Evolutionary conservation across 306 rosid genomes (phyloP), one percentile per base, ranked within the genome.

Genomic region (Gleditsia sinensis): DNA sequence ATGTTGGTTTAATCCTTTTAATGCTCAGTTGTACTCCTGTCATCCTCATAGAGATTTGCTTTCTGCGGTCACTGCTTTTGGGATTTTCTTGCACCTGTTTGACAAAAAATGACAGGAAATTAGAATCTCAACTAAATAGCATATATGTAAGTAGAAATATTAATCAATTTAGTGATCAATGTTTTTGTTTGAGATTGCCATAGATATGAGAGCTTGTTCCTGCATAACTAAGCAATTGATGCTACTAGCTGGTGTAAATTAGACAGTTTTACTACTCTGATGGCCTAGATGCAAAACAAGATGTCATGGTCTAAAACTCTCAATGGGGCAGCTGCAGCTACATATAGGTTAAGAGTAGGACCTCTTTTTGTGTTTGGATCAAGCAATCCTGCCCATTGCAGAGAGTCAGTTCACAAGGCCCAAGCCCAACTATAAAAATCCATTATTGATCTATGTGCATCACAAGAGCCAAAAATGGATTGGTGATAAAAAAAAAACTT

Each of bases 21-120:
- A 63, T 64, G 67, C 62, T 59, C 66, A 19, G 33, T 68, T 66
- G 48, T 77, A 25, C 57, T 42, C 30, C 13, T 53, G 60, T 51
- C 36, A 34, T 60, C 67, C 65, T 30, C 46, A 50, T 36, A 5
- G 32, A 54, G 59, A 32, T 60, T 53, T 42, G 14, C 53, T 32
- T 67, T 50, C 40, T 4, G 11, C 7, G 43, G 4, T 69, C 43
- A 40, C 23, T 61, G 33, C 40, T 53, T 77, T 69, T 77, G 11
- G 11, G 54, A 55, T 60, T 59, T 48, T 39, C 39, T 39, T 60
- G 37, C 28, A 30, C 56, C 53, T 60, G 45, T 8, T 8, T 8
- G 0, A 16, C 4, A n/a, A 20, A 20, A 51, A 8, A 5, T 49
- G 25, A 49, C 55, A 6, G 8, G 57, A 51, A 21, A 51, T 19